phyloP scores from a whole-genome alignment of 352 stramenopile genomes.

The Globisporangium iwayamae region DNA sequence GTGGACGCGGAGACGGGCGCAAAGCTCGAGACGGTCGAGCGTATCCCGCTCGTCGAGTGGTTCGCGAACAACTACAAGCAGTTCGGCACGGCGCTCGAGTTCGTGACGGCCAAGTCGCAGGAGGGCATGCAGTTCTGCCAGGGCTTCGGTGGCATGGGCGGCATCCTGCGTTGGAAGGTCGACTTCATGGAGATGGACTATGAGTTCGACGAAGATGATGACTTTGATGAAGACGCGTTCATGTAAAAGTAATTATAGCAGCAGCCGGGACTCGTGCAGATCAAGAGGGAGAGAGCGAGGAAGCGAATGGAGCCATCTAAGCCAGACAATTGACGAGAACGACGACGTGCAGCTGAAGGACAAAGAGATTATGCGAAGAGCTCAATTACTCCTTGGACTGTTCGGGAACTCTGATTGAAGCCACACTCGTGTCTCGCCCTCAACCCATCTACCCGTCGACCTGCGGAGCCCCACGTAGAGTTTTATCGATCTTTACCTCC shows the following conservation, averaged over 20 bases:
- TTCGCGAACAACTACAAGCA: slow-evolving; percentile 99
- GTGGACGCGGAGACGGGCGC: slow-evolving; percentile 92
- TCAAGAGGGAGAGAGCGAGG: background rate
- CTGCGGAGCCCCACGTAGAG: slow-evolving; percentile 3
- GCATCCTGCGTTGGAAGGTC: slow-evolving; percentile 98
- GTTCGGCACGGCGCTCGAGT: slow-evolving; percentile 98
- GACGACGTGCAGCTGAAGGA: background rate
- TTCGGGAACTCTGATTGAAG: background rate
- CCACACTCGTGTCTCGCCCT: too few species aligned
- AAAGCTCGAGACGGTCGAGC: slow-evolving; percentile 97
- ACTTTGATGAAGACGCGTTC: slow-evolving; percentile 85
- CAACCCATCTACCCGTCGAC: too few species aligned
- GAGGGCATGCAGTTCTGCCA: slow-evolving; percentile 99
- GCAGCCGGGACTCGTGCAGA: slow-evolving; percentile 9
- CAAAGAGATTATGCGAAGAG: background rate
- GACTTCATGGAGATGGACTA: slow-evolving; percentile 98
- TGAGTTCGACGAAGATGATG: slow-evolving; percentile 88
- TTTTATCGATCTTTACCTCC: slow-evolving; percentile 8
- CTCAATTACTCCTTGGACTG: background rate
- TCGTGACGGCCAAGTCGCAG: slow-evolving; percentile 97
- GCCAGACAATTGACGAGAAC: background rate
- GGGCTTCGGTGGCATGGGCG: slow-evolving; percentile 99
- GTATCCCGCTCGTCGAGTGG: slow-evolving; percentile 98
- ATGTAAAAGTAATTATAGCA: slow-evolving; percentile 84
- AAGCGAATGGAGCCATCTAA: background rate